Conservation (phyloP, 176 grass and related monocot species). For the Pharus latifolius region DNA sequence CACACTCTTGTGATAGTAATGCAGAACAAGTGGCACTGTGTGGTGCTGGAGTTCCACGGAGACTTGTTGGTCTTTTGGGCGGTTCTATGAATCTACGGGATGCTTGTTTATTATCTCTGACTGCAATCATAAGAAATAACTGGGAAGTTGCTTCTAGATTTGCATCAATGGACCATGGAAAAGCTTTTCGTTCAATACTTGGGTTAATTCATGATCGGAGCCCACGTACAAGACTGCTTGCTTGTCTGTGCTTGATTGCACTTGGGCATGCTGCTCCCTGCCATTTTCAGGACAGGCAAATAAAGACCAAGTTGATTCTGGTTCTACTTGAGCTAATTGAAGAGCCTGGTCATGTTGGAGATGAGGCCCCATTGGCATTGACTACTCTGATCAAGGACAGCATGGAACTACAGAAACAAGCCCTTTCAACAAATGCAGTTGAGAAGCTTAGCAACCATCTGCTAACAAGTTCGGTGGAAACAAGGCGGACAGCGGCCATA, state of each 20-base stretch:
- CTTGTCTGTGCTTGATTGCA: conserved; percentile 84
- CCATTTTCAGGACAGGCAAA: conserved; percentile 70
- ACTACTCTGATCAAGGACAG: conserved; percentile 70
- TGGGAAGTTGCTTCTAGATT: conserved; percentile 66
- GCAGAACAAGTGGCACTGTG: conserved; percentile 69
- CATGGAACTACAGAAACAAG: conserved; percentile 84
- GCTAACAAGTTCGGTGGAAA: conserved; percentile 39
- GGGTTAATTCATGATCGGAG: conserved; percentile 68
- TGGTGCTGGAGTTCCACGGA: conserved; percentile 67
- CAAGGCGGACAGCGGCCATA: conserved; percentile 70
- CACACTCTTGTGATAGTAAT: conserved; percentile 64
- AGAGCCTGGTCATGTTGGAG: conserved; percentile 70
- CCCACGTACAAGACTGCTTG: conserved; percentile 81
- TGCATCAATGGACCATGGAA: conserved; percentile 65
- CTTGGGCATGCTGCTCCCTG: conserved; percentile 54
- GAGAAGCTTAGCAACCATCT: conserved; percentile 75
- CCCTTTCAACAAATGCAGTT: conserved; percentile 54
- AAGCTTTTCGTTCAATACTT: conserved; percentile 59
- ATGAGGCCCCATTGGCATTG: conserved; percentile 89
- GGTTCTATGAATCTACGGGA: conserved; percentile 76
- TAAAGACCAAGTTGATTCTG: conserved; percentile 80
- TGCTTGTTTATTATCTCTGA: conserved; percentile 74
- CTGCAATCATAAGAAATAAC: conserved; percentile 75
- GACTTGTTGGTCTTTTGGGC: conserved; percentile 71
- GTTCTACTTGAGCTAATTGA: conserved; percentile 86